Evolutionary conservation across 192 early-diverging fungal genomes (phyloP), one percentile per base, ranked within the genome.

Genomic region (Podila clonocystis): DNA sequence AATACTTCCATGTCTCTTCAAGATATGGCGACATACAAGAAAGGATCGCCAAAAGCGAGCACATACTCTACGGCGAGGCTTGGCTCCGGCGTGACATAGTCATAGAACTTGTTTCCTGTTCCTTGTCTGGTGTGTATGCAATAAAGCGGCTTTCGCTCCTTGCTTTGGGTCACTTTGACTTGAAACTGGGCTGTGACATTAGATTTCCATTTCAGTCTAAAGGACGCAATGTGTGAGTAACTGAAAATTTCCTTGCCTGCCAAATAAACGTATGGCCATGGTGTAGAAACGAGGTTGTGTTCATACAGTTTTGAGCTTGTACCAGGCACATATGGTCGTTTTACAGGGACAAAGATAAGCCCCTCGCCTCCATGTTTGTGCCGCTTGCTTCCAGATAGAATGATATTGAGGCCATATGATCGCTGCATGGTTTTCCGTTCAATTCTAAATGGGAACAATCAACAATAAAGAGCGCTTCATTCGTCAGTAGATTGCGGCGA

Each of bases 341-440:
- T 85, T 2, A 89, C 88, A 50, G 91, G 89, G 4, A 90, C 92
- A 82, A 93, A 94, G 36, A 94, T 89, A 26, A 94, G 72, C 0
- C 93, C 92, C 50, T 94, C 92, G 22, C 84, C 90, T 60, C 87
- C 89, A 72, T 93, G 92, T 26, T 90, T 88, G 52, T 91, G 82
- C 34, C 75, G 80, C 22, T 87, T 83, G n/a, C 93, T 93, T 45
- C 88, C 80, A 60, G 92, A 88, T 57, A 94, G 87, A 28, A 94
- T 86, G 22, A 84, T 29, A 36, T 71, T 82, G 24, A 89, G 58
- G 28, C 86, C 85, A 70, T 91, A 91, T 4, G 90, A 85, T 20
- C 85, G 73, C 63, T 91, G 83, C 87, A 89, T 89, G 8, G 82
- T 78, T 41, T 91, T 91, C 2, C 91, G 67, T 50, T 91, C 90